Conservation (phyloP, 1,284 basidiomycete genomes). For the Malassezia cuniculi region DNA sequence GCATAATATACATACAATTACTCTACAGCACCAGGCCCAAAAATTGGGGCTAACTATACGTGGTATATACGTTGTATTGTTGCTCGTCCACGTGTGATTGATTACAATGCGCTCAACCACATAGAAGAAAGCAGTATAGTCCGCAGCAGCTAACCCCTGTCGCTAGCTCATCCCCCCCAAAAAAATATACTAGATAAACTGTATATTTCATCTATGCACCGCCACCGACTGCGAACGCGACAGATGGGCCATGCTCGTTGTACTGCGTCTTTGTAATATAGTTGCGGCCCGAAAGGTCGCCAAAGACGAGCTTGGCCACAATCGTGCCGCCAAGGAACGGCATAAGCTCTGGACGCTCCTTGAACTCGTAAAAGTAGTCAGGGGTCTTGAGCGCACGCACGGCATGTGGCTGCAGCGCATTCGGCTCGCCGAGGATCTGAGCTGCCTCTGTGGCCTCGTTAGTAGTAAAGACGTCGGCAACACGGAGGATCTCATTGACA, state of each 20-base stretch:
- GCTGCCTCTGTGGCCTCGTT: slow-evolving; percentile 25
- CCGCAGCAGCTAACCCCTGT: no score
- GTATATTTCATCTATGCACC: no score
- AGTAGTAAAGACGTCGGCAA: slow-evolving; percentile 19
- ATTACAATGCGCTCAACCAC: no score
- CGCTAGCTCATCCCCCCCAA: no score
- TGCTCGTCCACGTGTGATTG: no score
- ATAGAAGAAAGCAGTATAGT: no score
- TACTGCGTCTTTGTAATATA: slow-evolving; percentile 40
- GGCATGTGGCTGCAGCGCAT: slow-evolving; percentile 29
- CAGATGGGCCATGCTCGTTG: slow-evolving; percentile 35
- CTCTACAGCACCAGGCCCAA: no score
- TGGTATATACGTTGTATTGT: no score
- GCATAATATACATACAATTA: no score
- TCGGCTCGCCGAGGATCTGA: slow-evolving; percentile 30
- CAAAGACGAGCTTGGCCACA: slow-evolving; percentile 41
- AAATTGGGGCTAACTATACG: no score
- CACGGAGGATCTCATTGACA: slow-evolving; percentile 21
- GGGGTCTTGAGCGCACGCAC: slow-evolving; percentile 35
- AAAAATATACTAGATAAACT: no score
- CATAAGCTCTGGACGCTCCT: slow-evolving; percentile 39
- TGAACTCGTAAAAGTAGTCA: slow-evolving; percentile 43
- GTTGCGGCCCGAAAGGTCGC: slow-evolving; percentile 29
- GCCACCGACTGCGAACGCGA: slow-evolving; percentile 15
- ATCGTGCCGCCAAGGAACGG: slow-evolving; percentile 41